Evolutionary conservation across 1,284 basidiomycete genomes (phyloP), one percentile per base, ranked within the genome.

Genomic region (Ceratobasidium sp.): DNA sequence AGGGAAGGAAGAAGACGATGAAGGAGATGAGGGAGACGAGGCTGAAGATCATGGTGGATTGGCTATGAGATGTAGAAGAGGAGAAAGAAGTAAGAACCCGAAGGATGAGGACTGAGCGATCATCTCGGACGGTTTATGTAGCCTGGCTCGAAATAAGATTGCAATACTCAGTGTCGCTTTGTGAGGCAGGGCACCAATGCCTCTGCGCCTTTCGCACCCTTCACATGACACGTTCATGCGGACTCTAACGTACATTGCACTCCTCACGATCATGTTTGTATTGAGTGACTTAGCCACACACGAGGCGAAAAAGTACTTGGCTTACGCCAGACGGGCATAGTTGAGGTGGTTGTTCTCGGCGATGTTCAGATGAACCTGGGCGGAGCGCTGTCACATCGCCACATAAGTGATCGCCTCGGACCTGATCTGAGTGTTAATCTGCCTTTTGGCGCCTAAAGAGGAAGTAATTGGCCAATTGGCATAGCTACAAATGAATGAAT

Each of bases 11-110:
- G 51, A 69, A 13, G n/a, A 51, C 69, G 12, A 46, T 1, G 40
- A 42, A 15, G 33, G 69, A 71, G 28, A 71, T 2, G 26, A 71
- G 12, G 6, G 40, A 60, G 28, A 26, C n/a, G 33, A 60, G 12
- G 28, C 40, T 60, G 33, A 71, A 60, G 23, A 71, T n/a, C 69
- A 71, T 71, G 15, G 5, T 71, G 53, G 23, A 10, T 39, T 49
- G 46, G 46, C 18, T 10, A 23, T 42, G n/a, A 23, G n/a, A 9
- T 56, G 53, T 5, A 23, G 12, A 23, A 56, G 10, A 56, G 53
- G 0, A 23, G 23, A 26, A 23, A 7, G 53, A 56, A 26, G 53
- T 7, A 56, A 23, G 12, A 56, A 56, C 7, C 53, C 7, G 5
- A 56, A 23, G 53, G 53, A 53, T 23, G 53, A 56, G 23, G 53